Percentiles rank a stretch among this genome's conserved stretches.
Evolutionary conservation across 164 flowering plant species (phyloP).

Genomic region (Annona cherimola): DNA sequence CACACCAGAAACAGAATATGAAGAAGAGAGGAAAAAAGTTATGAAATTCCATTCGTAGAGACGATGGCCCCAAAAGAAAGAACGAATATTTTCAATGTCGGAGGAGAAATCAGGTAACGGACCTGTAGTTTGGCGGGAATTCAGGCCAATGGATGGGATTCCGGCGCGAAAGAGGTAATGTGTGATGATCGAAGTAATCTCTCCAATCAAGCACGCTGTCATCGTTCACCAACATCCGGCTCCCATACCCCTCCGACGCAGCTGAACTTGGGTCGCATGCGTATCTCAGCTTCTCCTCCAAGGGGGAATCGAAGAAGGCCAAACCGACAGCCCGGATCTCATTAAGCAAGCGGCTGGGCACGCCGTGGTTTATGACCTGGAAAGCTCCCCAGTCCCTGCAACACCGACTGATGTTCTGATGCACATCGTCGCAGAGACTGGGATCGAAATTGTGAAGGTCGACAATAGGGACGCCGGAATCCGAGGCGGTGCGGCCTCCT

Average conservation of each 20-base stretch:
- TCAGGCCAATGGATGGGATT: conserved; percentile 68
- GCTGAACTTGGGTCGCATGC: conserved; percentile 51
- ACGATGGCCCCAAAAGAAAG: background rate
- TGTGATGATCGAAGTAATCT: conserved; percentile 91
- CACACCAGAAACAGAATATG: no score
- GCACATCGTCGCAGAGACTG: conserved; percentile 16
- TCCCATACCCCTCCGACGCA: conserved; percentile 86
- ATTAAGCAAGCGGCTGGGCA: conserved; percentile 37
- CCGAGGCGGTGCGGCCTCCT: background rate
- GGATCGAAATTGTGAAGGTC: conserved; percentile 37
- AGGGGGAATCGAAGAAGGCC: conserved; percentile 46
- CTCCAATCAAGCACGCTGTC: conserved; percentile 83
- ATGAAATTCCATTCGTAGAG: background rate
- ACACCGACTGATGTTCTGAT: conserved; percentile 28
- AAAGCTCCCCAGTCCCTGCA: conserved; percentile 89
- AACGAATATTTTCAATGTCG: background rate
- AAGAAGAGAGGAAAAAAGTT: no score
- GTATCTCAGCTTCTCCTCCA: conserved; percentile 47
- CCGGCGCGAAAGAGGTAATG: conserved; percentile 66
- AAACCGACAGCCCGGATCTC: conserved; percentile 36
- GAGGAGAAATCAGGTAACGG: background rate
- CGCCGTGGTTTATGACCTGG: conserved; percentile 68
- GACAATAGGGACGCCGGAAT: conserved; percentile 38
- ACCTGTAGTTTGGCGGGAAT: conserved; percentile 56
- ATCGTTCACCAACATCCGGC: conserved; percentile 57